Conservation (phyloP, 495 filamentous ascomycete species). For the Penicillium ucsense region DNA sequence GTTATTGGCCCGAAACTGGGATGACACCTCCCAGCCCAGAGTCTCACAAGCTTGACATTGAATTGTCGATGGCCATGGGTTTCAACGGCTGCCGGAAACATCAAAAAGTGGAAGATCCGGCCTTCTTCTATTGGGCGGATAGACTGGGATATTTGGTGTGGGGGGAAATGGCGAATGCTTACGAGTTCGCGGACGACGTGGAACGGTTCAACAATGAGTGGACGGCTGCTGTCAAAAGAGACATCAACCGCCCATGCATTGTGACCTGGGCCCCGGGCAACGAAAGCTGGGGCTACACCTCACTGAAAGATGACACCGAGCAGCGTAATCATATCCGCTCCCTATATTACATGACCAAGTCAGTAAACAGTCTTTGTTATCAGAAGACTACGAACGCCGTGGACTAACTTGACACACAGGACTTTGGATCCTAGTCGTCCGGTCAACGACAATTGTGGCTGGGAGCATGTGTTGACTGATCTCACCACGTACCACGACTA, state of each 20-base stretch:
- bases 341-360: slow-evolving; percentile 52
- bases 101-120: slow-evolving; percentile 31
- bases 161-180: slow-evolving; percentile 34
- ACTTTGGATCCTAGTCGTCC: slow-evolving; percentile 47
- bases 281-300: slow-evolving; percentile 51
- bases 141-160: slow-evolving; percentile 30
- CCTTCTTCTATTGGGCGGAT: slow-evolving; percentile 34
- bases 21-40: slow-evolving; percentile 27
- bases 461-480: slow-evolving; percentile 51
- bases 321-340: slow-evolving; percentile 49
- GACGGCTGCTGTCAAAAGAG: slow-evolving; percentile 44
- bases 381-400: background rate
- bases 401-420: slow-evolving; percentile 6
- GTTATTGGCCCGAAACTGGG: slow-evolving; percentile 30
- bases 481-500: slow-evolving; percentile 56
- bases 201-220: slow-evolving; percentile 47
- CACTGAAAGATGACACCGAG: slow-evolving; percentile 38
- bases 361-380: slow-evolving; percentile 3
- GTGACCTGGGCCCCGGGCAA: slow-evolving; percentile 53
- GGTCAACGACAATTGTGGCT: slow-evolving; percentile 57
- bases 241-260: slow-evolving; percentile 50
- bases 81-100: slow-evolving; percentile 34
- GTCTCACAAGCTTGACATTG: slow-evolving; percentile 23
- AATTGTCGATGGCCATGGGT: slow-evolving; percentile 20
- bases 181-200: slow-evolving; percentile 41